Evolutionary conservation across 225 moss, liverwort and hornwort genomes (phyloP).

Genomic region (Climacium dendroides): DNA sequence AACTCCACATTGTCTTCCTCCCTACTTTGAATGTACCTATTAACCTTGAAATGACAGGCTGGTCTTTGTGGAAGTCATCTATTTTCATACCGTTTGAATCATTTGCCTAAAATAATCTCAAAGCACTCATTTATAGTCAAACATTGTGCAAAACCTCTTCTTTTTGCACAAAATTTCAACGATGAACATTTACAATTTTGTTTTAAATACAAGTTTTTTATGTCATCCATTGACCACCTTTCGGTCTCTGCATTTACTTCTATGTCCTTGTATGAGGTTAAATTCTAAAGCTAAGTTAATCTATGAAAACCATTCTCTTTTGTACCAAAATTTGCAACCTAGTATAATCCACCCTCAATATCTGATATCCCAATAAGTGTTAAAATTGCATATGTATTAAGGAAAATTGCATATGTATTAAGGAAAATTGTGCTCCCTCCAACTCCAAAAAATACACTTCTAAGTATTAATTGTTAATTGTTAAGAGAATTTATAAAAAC

Average conservation of each 20-base stretch:
- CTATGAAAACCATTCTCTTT: too few species aligned
- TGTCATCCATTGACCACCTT: rapidly evolving
- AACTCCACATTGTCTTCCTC: rapidly evolving
- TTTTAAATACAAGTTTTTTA: neutral
- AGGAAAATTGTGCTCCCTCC: too few species aligned
- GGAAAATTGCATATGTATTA: too few species aligned
- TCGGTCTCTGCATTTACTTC: too few species aligned
- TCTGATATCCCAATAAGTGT: too few species aligned
- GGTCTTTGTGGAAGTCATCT: rapidly evolving
- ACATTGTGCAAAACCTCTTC: rapidly evolving
- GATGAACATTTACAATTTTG: neutral
- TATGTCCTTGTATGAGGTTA: too few species aligned
- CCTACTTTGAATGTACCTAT: neutral
- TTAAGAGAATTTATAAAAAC: too few species aligned
- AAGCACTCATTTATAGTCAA: neutral
- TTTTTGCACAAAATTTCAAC: rapidly evolving
- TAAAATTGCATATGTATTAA: too few species aligned
- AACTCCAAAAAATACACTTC: too few species aligned
- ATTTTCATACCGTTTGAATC: rapidly evolving
- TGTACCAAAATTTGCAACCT: neutral
- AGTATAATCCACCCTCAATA: too few species aligned
- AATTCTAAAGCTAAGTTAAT: neutral
- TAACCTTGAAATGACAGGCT: rapidly evolving
- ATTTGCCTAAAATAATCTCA: neutral
- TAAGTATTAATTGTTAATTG: too few species aligned